Conservation (phyloP, 1,139 yeast species). For the Sugiyamaella novakii region DNA sequence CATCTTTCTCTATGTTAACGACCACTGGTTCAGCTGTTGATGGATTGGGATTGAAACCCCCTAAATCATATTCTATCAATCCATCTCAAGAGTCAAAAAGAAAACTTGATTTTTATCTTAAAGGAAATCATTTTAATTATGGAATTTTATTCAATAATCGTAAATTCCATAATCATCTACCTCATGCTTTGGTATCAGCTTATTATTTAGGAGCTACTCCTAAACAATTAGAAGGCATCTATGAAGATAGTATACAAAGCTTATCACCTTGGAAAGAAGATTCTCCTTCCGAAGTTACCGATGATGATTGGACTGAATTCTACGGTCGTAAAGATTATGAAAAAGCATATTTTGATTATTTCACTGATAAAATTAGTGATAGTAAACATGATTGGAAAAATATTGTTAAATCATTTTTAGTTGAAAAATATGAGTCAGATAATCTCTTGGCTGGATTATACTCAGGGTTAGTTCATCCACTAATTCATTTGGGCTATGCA, state of each 20-base stretch:
- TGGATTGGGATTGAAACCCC: conserved; percentile 25
- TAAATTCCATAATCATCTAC: conserved; percentile 39
- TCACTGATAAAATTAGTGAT: conserved; percentile 38
- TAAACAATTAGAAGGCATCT: conserved; percentile 30
- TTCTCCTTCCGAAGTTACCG: conserved; percentile 39
- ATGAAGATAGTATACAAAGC: conserved; percentile 28
- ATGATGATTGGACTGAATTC: conserved; percentile 38
- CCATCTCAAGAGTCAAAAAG: conserved; percentile 30
- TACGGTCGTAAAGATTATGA: conserved; percentile 37
- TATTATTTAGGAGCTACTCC: conserved; percentile 32
- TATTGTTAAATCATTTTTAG: conserved; percentile 28
- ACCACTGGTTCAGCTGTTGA: conserved; percentile 19
- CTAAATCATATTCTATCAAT: conserved; percentile 18
- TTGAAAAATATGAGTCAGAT: conserved; percentile 16
- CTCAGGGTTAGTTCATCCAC: conserved; percentile 38
- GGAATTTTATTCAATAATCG: conserved; percentile 37
- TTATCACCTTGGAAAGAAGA: conserved; percentile 40
- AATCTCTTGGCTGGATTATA: conserved; percentile 32
- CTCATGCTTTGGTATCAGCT: conserved; percentile 34
- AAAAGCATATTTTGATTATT: conserved; percentile 39
- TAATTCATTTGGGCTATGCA: conserved; percentile 43
- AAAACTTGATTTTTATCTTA: conserved; percentile 34
- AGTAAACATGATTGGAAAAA: conserved; percentile 36
- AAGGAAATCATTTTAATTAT: conserved; percentile 38
- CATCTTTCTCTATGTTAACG: conserved; percentile 8